Base-by-base conservation (phyloP, 192 early-diverging fungal species). In the Coemansia interrupta region DNA sequence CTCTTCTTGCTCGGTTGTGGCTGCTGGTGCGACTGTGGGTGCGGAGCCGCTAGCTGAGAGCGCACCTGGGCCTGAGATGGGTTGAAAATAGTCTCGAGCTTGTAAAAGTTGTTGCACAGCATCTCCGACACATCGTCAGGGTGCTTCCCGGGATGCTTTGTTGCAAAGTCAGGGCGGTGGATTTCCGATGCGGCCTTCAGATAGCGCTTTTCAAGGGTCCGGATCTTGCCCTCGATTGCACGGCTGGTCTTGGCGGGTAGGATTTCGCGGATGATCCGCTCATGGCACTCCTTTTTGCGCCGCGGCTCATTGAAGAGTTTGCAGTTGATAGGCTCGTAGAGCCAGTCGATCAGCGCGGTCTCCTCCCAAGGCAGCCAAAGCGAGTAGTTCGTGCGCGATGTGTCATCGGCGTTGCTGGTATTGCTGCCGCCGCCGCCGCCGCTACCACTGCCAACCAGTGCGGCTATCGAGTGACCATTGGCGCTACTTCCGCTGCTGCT, bases 291-390 rank as follows among this genome's bases (percentile, higher is more conserved):
- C 47, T 78, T 78, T 41, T 78, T 78, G 54, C 75, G 69, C 29
- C 75, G 61, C 29, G 75, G 75, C 41, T 61, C 64, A 51, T 78
- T 71, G 40, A 78, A 78, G 45, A 78, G 61, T 50, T 64, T 68
- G 55, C 75, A 61, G 62, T 78, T 78, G 7, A 19, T 59, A 2
- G 75, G 75, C 58, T 72, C 69, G 32, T 54, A 68, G 24, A 78
- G 75, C 75, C 75, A 78, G 65, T 67, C 70, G 4, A 68, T 54
- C 28, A 78, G 63, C 9, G 65, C 60, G 3, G 54, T 59, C 51
- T 78, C 75, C 41, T 78, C 75, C 75, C 75, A 78, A 0, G 75
- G 75, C 45, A 71, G 57, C 75, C 75, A 78, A 18, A 78, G 65
- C 42, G 48, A 20, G 50, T 78, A 78, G 39, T 57, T 67, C 28